phyloP scores from a whole-genome alignment of 768 basidiomycete genomes.

The Panus rudis region DNA sequence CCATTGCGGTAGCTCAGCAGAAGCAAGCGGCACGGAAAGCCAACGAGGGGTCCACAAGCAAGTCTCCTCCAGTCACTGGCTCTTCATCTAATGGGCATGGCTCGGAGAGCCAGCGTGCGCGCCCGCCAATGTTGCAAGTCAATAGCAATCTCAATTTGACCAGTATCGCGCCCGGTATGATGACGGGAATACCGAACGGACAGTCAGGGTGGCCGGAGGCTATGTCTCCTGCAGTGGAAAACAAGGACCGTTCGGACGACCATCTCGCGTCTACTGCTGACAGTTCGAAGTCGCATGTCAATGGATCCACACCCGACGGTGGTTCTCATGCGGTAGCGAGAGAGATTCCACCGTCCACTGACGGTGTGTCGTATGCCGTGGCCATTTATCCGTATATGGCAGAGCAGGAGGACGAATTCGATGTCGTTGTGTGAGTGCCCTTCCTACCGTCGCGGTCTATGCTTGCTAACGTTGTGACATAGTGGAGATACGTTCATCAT shows the following conservation, averaged over 20 bases:
- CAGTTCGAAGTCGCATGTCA: slow-evolving; percentile 31
- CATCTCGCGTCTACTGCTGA: slow-evolving; percentile 27
- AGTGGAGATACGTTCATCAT: slow-evolving; percentile 95
- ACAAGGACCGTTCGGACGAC: slow-evolving; percentile 32
- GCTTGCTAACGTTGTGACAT: neutral
- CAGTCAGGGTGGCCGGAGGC: slow-evolving; percentile 75
- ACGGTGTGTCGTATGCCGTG: slow-evolving; percentile 89
- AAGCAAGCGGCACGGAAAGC: slow-evolving; percentile 90
- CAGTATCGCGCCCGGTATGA: slow-evolving; percentile 38
- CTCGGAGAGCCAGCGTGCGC: slow-evolving; percentile 29
- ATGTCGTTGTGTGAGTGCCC: slow-evolving; percentile 82
- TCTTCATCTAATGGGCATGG: slow-evolving; percentile 31
- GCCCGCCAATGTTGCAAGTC: slow-evolving; percentile 67
- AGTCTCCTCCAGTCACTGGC: slow-evolving; percentile 30
- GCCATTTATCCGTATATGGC: slow-evolving; percentile 99
- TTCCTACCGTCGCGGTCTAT: slow-evolving; percentile 7
- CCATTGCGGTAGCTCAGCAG: slow-evolving; percentile 93
- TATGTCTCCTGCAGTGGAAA: slow-evolving; percentile 51
- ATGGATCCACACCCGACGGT: slow-evolving; percentile 18
- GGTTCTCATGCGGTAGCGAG: slow-evolving; percentile 21
- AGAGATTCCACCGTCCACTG: slow-evolving; percentile 26
- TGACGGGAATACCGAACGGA: slow-evolving; percentile 49
- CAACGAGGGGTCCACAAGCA: slow-evolving; percentile 27
- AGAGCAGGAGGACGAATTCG: slow-evolving; percentile 97
- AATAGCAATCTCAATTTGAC: slow-evolving; percentile 46